Evolutionary conservation across 306 rosid genomes (phyloP).

Genomic region (Hippophae rhamnoides): DNA sequence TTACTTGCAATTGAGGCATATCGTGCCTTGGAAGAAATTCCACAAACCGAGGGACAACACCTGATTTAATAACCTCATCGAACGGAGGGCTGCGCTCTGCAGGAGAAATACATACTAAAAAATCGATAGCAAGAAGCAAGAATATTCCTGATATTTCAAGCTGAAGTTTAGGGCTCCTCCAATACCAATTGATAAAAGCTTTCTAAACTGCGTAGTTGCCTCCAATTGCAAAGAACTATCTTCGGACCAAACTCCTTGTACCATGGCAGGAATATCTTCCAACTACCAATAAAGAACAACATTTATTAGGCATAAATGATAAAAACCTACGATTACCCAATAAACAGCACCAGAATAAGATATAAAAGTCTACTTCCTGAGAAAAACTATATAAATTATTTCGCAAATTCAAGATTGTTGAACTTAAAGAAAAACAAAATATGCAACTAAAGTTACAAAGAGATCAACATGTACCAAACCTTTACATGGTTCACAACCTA

Average conservation of each 20-base stretch:
- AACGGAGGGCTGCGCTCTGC: conserved; percentile 56
- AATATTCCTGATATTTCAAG: not conserved
- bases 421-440: not conserved
- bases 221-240: conserved; percentile 46
- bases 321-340: not conserved
- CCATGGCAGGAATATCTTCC: conserved; percentile 49
- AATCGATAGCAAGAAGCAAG: not conserved
- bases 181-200: conserved; percentile 51
- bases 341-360: not conserved
- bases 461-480: no score
- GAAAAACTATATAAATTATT: not conserved
- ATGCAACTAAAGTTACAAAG: no score
- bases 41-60: conserved; percentile 52
- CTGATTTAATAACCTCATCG: conserved; percentile 46
- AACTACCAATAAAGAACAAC: conserved; percentile 24
- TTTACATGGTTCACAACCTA: no score
- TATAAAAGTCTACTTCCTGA: conserved; percentile 1
- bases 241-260: conserved; percentile 46
- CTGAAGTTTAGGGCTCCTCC: not conserved
- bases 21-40: conserved; percentile 49
- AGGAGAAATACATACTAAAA: not conserved
- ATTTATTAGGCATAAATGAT: not conserved
- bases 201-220: conserved; percentile 53
- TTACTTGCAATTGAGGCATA: conserved; percentile 42
- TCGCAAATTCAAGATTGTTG: not conserved